Evolutionary conservation across 768 basidiomycete genomes (phyloP), one percentile per base, ranked within the genome.

Genomic region (Trametes cinnabarina): DNA sequence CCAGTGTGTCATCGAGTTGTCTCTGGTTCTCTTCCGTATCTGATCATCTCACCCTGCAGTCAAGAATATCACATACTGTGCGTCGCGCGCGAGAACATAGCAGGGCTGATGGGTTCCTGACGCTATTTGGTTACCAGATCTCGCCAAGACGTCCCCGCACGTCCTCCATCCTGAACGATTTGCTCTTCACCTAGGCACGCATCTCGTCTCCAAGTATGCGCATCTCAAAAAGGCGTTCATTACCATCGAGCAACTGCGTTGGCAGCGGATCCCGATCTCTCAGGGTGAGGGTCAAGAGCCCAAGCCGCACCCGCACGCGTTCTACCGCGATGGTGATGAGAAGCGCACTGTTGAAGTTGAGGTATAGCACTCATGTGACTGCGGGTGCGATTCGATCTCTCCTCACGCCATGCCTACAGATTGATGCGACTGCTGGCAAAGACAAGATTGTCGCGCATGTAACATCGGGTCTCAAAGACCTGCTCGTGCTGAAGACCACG

Each of bases 81-180:
- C 14, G 68, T 30, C 25, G 8, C 37, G 23, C 32, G 26, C 23
- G 20, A 20, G 23, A 30, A 17, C 23, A 30, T 12, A 12, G 35
- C 9, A 32, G 22, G 17, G 19, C 22, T 20, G 14, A 6, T n/a
- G 15, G 5, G 17, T 25, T 6, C 20, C 20, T 47, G 8, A 22
- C 19, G 30, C 7, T 22, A 14, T 6, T 8, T 4, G 23, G n/a
- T 20, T n/a, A 12, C 8, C 40, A 91, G 90, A 89, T 63, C 74
- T 95, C 19, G 92, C 95, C 25, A 98, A 98, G 73, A 81, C 84
- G 12, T 96, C 94, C 0, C 92, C 94, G 3, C 81, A 97, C 66
- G 82, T 97, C 56, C 83, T 97, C 44, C 77, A 79, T 41, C 87
- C 94, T 0, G 92, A 94, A 66, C 79, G 82, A 48, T 98, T 98